phyloP scores from a whole-genome alignment of 768 basidiomycete genomes.

The Symmetrospora coprosmae region DNA sequence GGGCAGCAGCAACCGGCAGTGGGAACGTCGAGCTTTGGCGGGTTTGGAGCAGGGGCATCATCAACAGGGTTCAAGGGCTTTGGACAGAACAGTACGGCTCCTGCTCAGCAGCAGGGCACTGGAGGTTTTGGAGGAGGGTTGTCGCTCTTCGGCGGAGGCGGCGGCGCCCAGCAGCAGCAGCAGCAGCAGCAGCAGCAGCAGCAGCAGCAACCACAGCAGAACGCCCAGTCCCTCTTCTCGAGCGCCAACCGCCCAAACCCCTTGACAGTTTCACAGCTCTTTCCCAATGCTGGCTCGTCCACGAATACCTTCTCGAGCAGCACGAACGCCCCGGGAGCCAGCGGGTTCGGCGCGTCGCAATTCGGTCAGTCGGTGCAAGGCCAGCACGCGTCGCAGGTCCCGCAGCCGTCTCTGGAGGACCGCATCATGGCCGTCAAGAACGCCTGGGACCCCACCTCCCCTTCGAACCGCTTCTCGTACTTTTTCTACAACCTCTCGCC shows the following conservation, averaged over 20 bases:
- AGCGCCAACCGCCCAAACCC: neutral
- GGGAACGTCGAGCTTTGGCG: no score
- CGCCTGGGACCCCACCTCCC: conserved; percentile 15
- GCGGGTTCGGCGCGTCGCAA: neutral
- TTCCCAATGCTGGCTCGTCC: neutral
- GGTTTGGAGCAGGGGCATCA: no score
- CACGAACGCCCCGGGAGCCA: neutral
- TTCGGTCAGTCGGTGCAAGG: neutral
- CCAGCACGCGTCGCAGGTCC: neutral
- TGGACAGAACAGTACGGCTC: neutral
- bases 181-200: conserved; percentile 5
- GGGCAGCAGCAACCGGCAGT: no score
- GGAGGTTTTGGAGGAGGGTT: neutral
- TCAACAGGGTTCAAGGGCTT: neutral
- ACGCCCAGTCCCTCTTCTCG: neutral
- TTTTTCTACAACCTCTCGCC: conserved; percentile 6
- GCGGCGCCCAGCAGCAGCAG: neutral
- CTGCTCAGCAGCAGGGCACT: neutral
- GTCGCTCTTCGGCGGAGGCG: conserved; percentile 1
- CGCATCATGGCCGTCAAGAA: neutral
- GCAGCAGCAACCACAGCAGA: neutral
- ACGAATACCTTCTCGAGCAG: neutral
- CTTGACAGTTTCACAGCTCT: conserved; percentile 15
- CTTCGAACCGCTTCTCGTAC: neutral
- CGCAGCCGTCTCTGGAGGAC: neutral